Evolutionary conservation across 106 monocot genomes (phyloP).

Genomic region (Acanthochlamys bracteata): DNA sequence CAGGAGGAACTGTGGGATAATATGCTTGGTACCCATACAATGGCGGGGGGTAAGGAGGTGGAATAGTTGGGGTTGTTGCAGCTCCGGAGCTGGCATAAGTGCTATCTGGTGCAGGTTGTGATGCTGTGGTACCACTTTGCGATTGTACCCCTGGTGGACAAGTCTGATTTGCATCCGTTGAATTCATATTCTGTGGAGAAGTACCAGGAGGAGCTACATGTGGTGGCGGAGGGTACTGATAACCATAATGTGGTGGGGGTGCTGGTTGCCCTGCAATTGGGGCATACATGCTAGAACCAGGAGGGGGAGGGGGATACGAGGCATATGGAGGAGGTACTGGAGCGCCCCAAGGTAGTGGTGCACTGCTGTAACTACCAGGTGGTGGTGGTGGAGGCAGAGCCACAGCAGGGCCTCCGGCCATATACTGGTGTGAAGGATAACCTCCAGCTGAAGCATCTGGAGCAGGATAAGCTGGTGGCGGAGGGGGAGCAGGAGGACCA

Average conservation of each 20-base stretch:
- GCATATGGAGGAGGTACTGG: slow-evolving; percentile 46
- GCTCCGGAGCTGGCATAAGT: slow-evolving; percentile 15
- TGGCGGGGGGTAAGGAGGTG: slow-evolving; percentile 30
- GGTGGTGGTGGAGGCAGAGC: slow-evolving; percentile 33
- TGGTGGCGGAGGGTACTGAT: slow-evolving; percentile 22
- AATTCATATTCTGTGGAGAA: slow-evolving; percentile 23
- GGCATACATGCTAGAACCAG: slow-evolving; percentile 26
- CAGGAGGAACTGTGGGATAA: slow-evolving; percentile 22
- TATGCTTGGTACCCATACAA: slow-evolving; percentile 30
- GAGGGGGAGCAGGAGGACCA: slow-evolving; percentile 59
- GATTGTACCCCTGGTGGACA: slow-evolving; percentile 31
- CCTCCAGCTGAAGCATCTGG: slow-evolving; percentile 31
- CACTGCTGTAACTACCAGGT: slow-evolving; percentile 37
- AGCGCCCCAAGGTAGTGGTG: slow-evolving; percentile 50
- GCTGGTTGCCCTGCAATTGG: slow-evolving; percentile 16
- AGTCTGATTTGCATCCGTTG: slow-evolving; percentile 34
- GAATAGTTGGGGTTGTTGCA: slow-evolving; percentile 6
- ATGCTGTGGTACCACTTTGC: slow-evolving; percentile 12
- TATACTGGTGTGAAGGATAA: slow-evolving; percentile 60
- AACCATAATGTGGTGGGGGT: slow-evolving; percentile 24
- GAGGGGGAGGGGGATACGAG: slow-evolving; percentile 41
- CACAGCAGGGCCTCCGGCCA: slow-evolving; percentile 20
- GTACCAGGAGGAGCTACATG: slow-evolving; percentile 25
- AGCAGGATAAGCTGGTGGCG: slow-evolving; percentile 30
- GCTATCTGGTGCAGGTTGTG: slow-evolving; percentile 14